Conservation (phyloP, 208 protist genomes). For the Wallacemonas collosoma region DNA sequence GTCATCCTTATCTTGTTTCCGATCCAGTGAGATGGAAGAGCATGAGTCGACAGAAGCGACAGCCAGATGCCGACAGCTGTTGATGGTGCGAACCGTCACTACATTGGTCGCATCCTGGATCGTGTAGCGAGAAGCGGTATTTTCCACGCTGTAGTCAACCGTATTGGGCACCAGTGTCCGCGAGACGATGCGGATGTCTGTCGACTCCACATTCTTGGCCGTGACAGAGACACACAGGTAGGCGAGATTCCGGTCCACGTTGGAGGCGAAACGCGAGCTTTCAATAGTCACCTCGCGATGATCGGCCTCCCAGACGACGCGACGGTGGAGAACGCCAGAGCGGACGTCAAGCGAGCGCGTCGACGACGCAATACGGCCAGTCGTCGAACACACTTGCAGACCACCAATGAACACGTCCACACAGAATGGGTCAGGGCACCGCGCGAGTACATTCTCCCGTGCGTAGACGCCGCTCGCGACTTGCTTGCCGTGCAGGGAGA, state of each 20-base stretch:
- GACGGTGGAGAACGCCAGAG: slow-evolving; percentile 73
- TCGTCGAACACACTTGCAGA: slow-evolving; percentile 72
- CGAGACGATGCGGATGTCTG: slow-evolving; percentile 85
- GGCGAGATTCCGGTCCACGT: slow-evolving; percentile 66
- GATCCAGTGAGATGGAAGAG: slow-evolving; percentile 34
- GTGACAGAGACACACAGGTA: slow-evolving; percentile 67
- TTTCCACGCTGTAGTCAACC: slow-evolving; percentile 62
- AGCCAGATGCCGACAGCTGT: slow-evolving; percentile 83
- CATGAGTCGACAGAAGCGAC: slow-evolving; percentile 71
- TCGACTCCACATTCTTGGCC: slow-evolving; percentile 81
- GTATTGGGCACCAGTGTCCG: slow-evolving; percentile 44
- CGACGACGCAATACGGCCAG: slow-evolving; percentile 57
- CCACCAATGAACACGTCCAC: slow-evolving; percentile 83
- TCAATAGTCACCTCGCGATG: slow-evolving; percentile 80
- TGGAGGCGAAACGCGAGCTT: slow-evolving; percentile 70
- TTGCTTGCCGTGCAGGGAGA: slow-evolving; percentile 27
- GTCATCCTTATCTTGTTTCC: slow-evolving; percentile 5
- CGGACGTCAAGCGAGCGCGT: slow-evolving; percentile 68
- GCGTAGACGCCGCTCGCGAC: slow-evolving; percentile 26
- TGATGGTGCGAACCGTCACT: slow-evolving; percentile 74
- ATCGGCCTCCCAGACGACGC: slow-evolving; percentile 76
- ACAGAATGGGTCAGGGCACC: slow-evolving; percentile 82
- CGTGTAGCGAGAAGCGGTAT: slow-evolving; percentile 49
- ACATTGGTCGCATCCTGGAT: slow-evolving; percentile 74
- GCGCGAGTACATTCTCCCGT: slow-evolving; percentile 66